Evolutionary conservation across 768 basidiomycete species (phyloP).

Genomic region (Termitomyces sp.): DNA sequence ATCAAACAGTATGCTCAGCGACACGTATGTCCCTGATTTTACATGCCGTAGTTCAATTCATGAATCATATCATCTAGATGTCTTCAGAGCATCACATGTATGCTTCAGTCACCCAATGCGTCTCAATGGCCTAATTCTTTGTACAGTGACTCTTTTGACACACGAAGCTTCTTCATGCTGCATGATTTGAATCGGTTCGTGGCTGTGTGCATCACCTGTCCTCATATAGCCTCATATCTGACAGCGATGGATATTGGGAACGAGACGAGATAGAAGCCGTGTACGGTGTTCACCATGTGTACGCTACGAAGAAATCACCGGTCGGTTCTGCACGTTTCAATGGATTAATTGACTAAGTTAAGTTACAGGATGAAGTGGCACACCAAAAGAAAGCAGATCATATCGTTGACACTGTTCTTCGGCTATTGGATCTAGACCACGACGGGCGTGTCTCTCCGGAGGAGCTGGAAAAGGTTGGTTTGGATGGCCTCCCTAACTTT

Average conservation of each 20-base stretch:
- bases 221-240: neutral
- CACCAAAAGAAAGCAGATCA: slow-evolving; percentile 79
- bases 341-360: neutral
- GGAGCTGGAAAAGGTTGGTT: slow-evolving; percentile 69
- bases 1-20: slow-evolving; percentile 79
- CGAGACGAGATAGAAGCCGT: slow-evolving; percentile 89
- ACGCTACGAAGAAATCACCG: slow-evolving; percentile 77
- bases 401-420: slow-evolving; percentile 69
- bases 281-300: slow-evolving; percentile 93
- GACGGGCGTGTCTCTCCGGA: slow-evolving; percentile 67
- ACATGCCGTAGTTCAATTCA: slow-evolving; percentile 10
- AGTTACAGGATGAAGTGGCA: slow-evolving; percentile 61
- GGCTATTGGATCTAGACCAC: slow-evolving; percentile 62
- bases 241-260: slow-evolving; percentile 81
- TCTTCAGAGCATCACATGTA: slow-evolving; percentile 86
- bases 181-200: slow-evolving; percentile 86
- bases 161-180: slow-evolving; percentile 88
- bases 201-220: neutral
- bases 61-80: slow-evolving; percentile 51
- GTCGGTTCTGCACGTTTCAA: slow-evolving; percentile 22
- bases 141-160: slow-evolving; percentile 73
- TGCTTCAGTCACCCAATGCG: slow-evolving; percentile 11
- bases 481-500: slow-evolving; percentile 78
- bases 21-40: slow-evolving; percentile 63
- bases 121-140: slow-evolving; percentile 4